Evolutionary conservation across 208 protist species (phyloP), one percentile per base, ranked within the genome.

Genomic region (Porcisia hertigi): DNA sequence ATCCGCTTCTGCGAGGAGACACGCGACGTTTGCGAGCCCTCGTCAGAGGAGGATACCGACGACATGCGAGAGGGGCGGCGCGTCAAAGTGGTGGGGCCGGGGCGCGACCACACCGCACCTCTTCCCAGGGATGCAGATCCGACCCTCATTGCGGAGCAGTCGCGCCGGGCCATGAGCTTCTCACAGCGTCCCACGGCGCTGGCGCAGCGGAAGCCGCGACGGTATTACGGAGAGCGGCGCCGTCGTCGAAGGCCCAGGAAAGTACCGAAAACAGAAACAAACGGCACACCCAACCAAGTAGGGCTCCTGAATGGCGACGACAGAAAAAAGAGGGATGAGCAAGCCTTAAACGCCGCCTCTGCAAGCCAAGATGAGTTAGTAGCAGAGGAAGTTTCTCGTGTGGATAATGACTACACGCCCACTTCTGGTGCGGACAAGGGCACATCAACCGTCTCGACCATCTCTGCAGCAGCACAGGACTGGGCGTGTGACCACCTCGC

Each of bases 1-100:
- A 81, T 94, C 30, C 87, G 85, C 25, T 95, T 96, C 70, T 97
- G 93, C 71, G 93, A 97, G 84, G 70, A 83, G 55, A 81, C 94
- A 65, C 85, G 81, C 57, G 73, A 94, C 75, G 12, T 95, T 36
- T 59, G 55, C 62, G 88, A 93, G 81, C 92, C 92, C 47, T 71
- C 75, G 36, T 73, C 85, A 39, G 69, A 76, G 34, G 83, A 88
- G 7, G 79, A 80, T 23, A 79, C 80, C 0, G 78, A 77, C 20
- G 69, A 36, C 2, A 20, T 16, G n/a, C 43, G 59, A 41, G 57
- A 67, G 75, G 55, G 1, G 74, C 36, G 1, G 54, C 52, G 69
- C 69, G 12, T 25, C 16, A n/a, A 25, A 53, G 8, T 18, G 16
- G 18, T 58, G 30, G 23, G 49, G 53, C 58, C 3, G 20, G 18